Base-by-base conservation (phyloP, 2,329 filamentous ascomycete species). In the Ciborinia camelliae region DNA sequence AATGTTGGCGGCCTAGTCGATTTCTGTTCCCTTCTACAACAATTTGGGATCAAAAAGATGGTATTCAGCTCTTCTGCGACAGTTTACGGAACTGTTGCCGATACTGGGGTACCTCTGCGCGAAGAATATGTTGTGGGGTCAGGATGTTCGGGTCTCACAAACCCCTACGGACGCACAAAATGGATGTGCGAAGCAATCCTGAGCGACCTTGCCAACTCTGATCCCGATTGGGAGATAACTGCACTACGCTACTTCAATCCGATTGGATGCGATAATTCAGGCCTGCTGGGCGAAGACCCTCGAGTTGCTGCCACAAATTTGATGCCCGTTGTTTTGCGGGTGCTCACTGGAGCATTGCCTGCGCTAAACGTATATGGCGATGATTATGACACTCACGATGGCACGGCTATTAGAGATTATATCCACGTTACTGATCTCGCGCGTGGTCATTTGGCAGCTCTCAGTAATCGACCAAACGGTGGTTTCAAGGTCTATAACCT, bases 41-140 rank as follows among this genome's bases (percentile, higher is more conserved):
- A 85, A 66, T 85, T 84, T 71, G 79, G 81, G 41, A 86, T 89
- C 75, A 87, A 85, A 70, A 87, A 83, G 48, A 84, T 89, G 67
- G 85, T 89, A 66, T 89, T 90, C 73, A 88, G 85, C 1, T 88
- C 85, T 0, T 89, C 86, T 0, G 87, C 87, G 9, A 88, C 86
- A 0, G 86, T 90, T 1, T 89, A 89, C 70, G 87, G 87, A 5
- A 80, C 79, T 45, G 75, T 82, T 47, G 81, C 82, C 23, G 79
- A 82, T 41, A 77, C 76, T 4, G 83, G 82, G 18, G 71, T 79
- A 48, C 81, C 83, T 1, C 75, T 86, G 41, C 80, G 80, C 43
- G 84, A 87, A 68, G 83, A 86, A 68, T 77, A 84, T 64, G 74
- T 74, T 14, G 76, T 79, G 37, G 73, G 80, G 47, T 78, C 81